Conservation (phyloP, 2,329 filamentous ascomycete species). For the Cordyceps javanica region DNA sequence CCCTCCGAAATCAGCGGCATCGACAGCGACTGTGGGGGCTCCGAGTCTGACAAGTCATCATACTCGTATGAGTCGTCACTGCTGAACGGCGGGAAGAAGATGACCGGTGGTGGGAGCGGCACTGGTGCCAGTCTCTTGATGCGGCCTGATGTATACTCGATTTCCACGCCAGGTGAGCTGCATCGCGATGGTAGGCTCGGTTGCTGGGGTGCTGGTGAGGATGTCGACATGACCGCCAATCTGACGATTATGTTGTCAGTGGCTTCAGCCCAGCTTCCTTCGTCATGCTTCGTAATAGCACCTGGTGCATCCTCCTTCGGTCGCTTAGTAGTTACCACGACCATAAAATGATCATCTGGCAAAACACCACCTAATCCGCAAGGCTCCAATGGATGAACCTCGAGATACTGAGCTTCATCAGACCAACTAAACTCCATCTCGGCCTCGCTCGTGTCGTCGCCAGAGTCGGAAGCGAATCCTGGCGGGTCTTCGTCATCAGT, state of each 20-base stretch:
- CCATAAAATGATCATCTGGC: conserved; percentile 59
- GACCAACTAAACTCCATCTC: conserved; percentile 44
- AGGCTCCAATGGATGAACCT: conserved; percentile 41
- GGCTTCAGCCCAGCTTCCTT: conserved; percentile 22
- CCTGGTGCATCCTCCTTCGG: conserved; percentile 23
- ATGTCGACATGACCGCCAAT: conserved; percentile 36
- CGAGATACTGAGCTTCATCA: conserved; percentile 32
- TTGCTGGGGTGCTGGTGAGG: conserved; percentile 24
- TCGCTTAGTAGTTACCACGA: conserved; percentile 47
- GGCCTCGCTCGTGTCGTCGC: conserved; percentile 30
- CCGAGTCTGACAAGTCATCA: conserved; percentile 24
- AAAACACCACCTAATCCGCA: conserved; percentile 53
- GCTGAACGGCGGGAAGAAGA: conserved; percentile 45
- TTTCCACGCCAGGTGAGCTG: conserved; percentile 25
- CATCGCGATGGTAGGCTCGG: conserved; percentile 2
- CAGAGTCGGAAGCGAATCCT: conserved; percentile 28
- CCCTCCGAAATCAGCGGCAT: conserved; percentile 20
- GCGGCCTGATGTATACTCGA: conserved; percentile 39
- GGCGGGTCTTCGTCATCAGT: conserved; percentile 25
- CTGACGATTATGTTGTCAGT: conserved; percentile 37
- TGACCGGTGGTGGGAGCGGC: conserved; percentile 45
- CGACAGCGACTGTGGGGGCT: conserved; percentile 23
- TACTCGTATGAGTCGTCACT: conserved; percentile 31
- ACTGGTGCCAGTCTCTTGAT: conserved; percentile 40
- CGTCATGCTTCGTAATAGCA: not conserved